These are phyloP conservation scores for Cladophialophora immunda DNA, from an alignment of 2,329 filamentous ascomycete species.

Conservation along the genomic window DNA sequence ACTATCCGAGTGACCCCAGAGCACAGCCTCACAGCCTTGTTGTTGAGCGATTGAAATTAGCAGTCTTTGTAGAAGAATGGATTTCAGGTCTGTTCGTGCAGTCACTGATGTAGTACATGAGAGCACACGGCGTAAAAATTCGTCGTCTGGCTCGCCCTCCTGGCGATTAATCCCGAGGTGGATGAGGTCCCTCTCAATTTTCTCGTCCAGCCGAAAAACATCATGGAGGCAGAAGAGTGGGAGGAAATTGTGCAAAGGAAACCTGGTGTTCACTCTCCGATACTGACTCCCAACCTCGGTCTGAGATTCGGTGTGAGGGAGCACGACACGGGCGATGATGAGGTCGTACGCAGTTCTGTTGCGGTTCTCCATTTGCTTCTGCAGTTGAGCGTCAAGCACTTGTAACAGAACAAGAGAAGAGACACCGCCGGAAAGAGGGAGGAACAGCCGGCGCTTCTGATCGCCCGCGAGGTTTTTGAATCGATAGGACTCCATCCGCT, in stretches of 20 bases:
- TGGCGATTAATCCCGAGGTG: slow-evolving; percentile 29
- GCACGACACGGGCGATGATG: slow-evolving; percentile 51
- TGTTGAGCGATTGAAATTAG: slow-evolving; percentile 71
- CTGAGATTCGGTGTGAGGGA: slow-evolving; percentile 39
- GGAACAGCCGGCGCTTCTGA: slow-evolving; percentile 66
- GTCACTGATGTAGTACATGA: slow-evolving; percentile 74
- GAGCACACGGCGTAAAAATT: slow-evolving; percentile 65
- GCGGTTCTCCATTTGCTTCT: slow-evolving; percentile 67
- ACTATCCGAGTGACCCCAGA: slow-evolving; percentile 89
- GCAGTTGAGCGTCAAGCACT: slow-evolving; percentile 74
- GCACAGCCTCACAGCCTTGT: slow-evolving; percentile 71
- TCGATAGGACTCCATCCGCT: slow-evolving; percentile 75
- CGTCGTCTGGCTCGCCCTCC: slow-evolving; percentile 45
- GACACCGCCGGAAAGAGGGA: slow-evolving; percentile 83
- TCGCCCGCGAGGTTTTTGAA: slow-evolving; percentile 51
- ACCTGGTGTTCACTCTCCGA: slow-evolving; percentile 64
- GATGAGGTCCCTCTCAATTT: slow-evolving; percentile 32
- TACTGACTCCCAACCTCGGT: slow-evolving; percentile 48
- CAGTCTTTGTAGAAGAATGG: slow-evolving; percentile 75
- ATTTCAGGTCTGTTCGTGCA: slow-evolving; percentile 76
- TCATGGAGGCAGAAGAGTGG: slow-evolving; percentile 70
- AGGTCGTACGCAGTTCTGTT: slow-evolving; percentile 74
- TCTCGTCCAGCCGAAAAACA: slow-evolving; percentile 58
- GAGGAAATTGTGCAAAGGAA: slow-evolving; percentile 70
- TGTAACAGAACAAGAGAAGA: slow-evolving; percentile 82